Evolutionary conservation across 179 eudicot genomes (phyloP).

Genomic region (Gypsophila paniculata): DNA sequence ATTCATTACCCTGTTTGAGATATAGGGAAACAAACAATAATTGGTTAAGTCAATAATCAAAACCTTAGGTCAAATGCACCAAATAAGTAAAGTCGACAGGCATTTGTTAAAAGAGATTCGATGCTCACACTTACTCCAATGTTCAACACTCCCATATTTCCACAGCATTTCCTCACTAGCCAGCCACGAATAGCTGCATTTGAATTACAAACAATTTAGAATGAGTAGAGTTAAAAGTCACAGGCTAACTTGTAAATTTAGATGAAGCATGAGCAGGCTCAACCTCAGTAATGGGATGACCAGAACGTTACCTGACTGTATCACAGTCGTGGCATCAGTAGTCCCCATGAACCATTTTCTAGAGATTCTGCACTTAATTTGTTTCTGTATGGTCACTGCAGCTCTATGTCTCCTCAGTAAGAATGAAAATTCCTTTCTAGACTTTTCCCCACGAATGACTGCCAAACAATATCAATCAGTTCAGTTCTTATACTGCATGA

Average conservation of each 20-base stretch:
- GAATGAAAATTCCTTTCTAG: conserved; percentile 68
- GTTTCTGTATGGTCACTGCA: conserved; percentile 74
- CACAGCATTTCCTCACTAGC: conserved; percentile 91
- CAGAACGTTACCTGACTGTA: conserved; percentile 70
- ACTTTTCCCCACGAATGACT: conserved; percentile 87
- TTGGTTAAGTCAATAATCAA: neutral
- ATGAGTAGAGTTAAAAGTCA: neutral
- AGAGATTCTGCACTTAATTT: conserved; percentile 40
- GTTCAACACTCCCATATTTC: conserved; percentile 71
- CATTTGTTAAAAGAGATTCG: neutral
- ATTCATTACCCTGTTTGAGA: conserved; percentile 54
- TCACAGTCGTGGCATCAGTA: conserved; percentile 47
- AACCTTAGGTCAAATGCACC: neutral
- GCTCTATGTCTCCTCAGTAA: conserved; percentile 70
- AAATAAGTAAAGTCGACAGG: neutral
- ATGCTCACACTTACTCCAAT: conserved; percentile 56
- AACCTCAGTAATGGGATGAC: neutral
- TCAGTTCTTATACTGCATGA: neutral
- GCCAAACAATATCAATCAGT: conserved; percentile 21
- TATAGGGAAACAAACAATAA: neutral
- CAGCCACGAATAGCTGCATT: conserved; percentile 81
- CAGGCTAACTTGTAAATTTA: neutral
- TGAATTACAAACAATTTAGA: conserved; percentile 12
- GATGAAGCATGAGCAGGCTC: conserved; percentile 6
- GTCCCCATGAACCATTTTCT: conserved; percentile 48